phyloP scores from a whole-genome alignment of 129 eudicot genomes.

The Chrysanthemum makinoi region DNA sequence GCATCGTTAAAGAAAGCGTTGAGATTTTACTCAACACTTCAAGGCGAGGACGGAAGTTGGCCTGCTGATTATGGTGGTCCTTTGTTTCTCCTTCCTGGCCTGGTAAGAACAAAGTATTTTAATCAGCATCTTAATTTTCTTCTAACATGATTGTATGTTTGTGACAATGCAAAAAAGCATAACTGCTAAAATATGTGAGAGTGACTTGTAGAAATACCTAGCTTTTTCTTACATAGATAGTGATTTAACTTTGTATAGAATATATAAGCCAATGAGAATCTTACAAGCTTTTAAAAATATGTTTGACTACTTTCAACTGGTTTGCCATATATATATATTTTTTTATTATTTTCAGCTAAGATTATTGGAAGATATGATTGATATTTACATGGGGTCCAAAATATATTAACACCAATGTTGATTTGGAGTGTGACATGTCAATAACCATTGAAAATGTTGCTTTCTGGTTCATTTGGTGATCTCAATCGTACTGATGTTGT shows the following conservation, averaged over 20 bases:
- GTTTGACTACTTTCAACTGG: too few species aligned
- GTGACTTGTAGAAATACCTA: background rate
- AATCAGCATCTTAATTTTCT: background rate
- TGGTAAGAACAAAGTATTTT: conserved; percentile 29
- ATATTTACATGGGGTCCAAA: background rate
- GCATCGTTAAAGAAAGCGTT: conserved; percentile 43
- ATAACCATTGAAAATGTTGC: too few species aligned
- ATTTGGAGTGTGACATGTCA: too few species aligned
- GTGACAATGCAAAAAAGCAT: background rate
- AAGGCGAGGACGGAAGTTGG: conserved; percentile 61
- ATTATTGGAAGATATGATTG: background rate
- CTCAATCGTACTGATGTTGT: too few species aligned
- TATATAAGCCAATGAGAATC: background rate
- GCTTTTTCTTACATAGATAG: too few species aligned
- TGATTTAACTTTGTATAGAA: too few species aligned
- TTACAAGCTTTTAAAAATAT: background rate
- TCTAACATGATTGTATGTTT: background rate
- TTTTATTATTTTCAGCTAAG: background rate
- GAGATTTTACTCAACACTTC: conserved; percentile 45
- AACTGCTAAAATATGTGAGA: background rate
- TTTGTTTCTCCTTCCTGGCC: conserved; percentile 51
- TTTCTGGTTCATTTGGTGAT: too few species aligned
- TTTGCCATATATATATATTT: too few species aligned
- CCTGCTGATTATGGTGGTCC: conserved; percentile 68
- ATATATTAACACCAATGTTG: background rate